phyloP scores from a whole-genome alignment of 495 filamentous ascomycete species.

The Hypoxylon intermedium region DNA sequence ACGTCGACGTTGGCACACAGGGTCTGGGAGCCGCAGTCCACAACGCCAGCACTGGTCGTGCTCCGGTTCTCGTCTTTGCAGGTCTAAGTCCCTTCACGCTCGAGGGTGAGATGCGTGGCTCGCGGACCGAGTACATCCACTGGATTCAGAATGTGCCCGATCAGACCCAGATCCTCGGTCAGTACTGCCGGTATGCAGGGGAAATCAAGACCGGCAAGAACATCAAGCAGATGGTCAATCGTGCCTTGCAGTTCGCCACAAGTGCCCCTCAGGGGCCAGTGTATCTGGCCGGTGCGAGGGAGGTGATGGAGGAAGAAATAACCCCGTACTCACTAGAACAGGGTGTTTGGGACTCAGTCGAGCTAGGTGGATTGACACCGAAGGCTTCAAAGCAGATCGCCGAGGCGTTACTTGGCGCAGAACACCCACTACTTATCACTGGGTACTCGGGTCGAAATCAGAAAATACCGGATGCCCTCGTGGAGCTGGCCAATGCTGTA shows the following conservation, averaged over 20 bases:
- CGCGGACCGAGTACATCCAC: slow-evolving; percentile 93
- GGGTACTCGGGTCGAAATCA: slow-evolving; percentile 84
- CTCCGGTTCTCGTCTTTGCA: slow-evolving; percentile 89
- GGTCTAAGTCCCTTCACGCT: slow-evolving; percentile 88
- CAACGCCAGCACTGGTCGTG: slow-evolving; percentile 85
- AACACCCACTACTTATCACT: slow-evolving; percentile 79
- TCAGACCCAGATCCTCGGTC: slow-evolving; percentile 86
- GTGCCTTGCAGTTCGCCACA: slow-evolving; percentile 85
- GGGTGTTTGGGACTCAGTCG: slow-evolving; percentile 75
- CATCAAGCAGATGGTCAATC: slow-evolving; percentile 94
- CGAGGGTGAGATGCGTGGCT: slow-evolving; percentile 88
- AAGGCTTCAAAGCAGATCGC: slow-evolving; percentile 72
- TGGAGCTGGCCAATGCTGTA: slow-evolving; percentile 77
- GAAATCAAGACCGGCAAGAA: slow-evolving; percentile 93
- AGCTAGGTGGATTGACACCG: slow-evolving; percentile 73
- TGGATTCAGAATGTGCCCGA: slow-evolving; percentile 98
- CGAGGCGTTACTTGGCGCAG: slow-evolving; percentile 72
- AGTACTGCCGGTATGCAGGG: slow-evolving; percentile 92
- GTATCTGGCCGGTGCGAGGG: slow-evolving; percentile 82
- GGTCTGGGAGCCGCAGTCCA: slow-evolving; percentile 88
- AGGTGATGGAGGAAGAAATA: slow-evolving; percentile 93
- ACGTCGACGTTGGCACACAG: slow-evolving; percentile 96
- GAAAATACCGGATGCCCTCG: slow-evolving; percentile 70
- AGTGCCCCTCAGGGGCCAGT: slow-evolving; percentile 85
- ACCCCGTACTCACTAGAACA: slow-evolving; percentile 79